These are phyloP conservation scores for Phytophthora citricola DNA, from an alignment of 352 stramenopile species.

Conservation along the genomic window DNA sequence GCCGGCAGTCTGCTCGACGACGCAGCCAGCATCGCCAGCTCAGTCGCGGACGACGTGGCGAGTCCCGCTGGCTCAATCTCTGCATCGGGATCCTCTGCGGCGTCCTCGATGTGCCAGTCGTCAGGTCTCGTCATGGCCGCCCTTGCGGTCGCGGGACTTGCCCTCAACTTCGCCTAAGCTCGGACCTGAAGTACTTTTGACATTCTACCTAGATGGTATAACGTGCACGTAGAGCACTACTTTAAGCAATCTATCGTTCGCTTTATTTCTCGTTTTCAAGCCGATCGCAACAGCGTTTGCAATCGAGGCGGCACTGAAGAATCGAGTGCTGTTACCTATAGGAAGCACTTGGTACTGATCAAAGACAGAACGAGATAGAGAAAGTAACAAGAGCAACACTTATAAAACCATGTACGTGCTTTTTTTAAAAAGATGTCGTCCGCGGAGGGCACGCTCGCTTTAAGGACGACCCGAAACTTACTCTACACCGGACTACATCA, in stretches of 20 bases:
- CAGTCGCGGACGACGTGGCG: conserved; percentile 28
- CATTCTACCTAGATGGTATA: conserved; percentile 5
- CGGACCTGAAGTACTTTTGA: conserved; percentile 13
- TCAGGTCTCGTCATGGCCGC: conserved; percentile 27
- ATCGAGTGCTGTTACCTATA: too few relatives aligned
- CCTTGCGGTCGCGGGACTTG: conserved; percentile 30
- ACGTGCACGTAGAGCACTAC: not conserved
- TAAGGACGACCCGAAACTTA: conserved; percentile 27
- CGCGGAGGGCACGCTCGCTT: conserved; percentile 28
- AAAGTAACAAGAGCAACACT: not conserved
- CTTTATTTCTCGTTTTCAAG: not conserved
- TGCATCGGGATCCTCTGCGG: conserved; percentile 15
- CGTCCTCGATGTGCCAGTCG: conserved; percentile 23
- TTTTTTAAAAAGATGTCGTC: conserved; percentile 26
- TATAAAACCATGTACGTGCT: conserved; percentile 35
- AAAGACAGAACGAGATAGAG: not conserved
- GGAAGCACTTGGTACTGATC: not conserved
- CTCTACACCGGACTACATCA: conserved; percentile 31
- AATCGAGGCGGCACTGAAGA: not conserved
- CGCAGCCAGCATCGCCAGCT: conserved; percentile 26
- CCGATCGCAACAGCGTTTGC: too few relatives aligned
- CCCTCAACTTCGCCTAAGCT: conserved; percentile 39
- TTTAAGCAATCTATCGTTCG: conserved; percentile 18
- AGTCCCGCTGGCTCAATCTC: conserved; percentile 25
- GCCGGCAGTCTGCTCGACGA: conserved; percentile 21